A percentile compares a stretch with the other conserved stretches of the same genome.
phyloP scores from a whole-genome alignment of 163 green algal species.

The Scenedesmus sp. region DNA sequence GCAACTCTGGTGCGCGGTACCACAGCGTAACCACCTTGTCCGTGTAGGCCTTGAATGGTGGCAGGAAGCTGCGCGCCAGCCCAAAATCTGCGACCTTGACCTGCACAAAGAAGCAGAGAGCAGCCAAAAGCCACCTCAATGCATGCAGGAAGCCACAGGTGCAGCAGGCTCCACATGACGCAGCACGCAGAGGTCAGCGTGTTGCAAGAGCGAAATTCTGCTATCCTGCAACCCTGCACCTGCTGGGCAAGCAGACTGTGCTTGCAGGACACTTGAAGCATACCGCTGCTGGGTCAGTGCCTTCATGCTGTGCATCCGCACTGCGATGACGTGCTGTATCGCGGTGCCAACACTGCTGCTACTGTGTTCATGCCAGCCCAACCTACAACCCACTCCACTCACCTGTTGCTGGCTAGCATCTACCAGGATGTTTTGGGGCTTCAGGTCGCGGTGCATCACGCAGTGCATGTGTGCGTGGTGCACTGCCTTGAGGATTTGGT shows the following conservation, averaged over 20 bases:
- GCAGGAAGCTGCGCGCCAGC: constrained; percentile 84
- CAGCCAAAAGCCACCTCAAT: background rate
- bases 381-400: background rate
- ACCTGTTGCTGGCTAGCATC: constrained; percentile 47
- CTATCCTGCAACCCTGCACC: background rate
- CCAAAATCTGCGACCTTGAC: constrained; percentile 96
- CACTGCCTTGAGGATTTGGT: constrained; percentile 87
- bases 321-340: background rate
- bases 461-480: constrained; percentile 84
- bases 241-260: background rate
- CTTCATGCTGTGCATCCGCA: background rate
- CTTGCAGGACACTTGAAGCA: background rate
- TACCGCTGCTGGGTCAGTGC: background rate
- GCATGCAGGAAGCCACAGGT: background rate
- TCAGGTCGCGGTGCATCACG: constrained; percentile 92
- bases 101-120: background rate
- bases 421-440: constrained; percentile 85
- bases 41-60: constrained; percentile 82
- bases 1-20: constrained; percentile 87
- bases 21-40: constrained; percentile 93
- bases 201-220: background rate
- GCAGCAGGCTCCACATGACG: background rate
- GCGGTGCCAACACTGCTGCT: background rate
- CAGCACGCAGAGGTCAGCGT: background rate
- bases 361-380: background rate